Percentiles rank a stretch among this genome's conserved stretches.
Conservation (phyloP, 371 early-diverging fungal species). For the Fennellomyces sp. region DNA sequence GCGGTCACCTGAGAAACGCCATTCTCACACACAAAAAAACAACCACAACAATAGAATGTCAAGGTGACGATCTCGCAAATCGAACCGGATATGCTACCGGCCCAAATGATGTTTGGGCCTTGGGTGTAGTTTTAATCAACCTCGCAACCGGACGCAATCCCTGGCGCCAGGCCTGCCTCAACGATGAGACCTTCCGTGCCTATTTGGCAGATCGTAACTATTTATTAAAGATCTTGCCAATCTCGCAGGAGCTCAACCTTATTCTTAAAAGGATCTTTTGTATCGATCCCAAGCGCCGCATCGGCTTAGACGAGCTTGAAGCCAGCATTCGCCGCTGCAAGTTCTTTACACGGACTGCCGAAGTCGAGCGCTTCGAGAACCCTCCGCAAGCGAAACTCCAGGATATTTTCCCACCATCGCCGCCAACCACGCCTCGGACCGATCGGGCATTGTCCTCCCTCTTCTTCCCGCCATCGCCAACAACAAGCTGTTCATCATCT, state of each 20-base stretch:
- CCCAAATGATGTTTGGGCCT: slow-evolving; percentile 85
- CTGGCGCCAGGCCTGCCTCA: slow-evolving; percentile 75
- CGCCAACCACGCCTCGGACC: slow-evolving; percentile 1
- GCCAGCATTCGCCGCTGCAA: slow-evolving; percentile 58
- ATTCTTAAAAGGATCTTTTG: slow-evolving; percentile 78
- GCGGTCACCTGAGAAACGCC: background rate
- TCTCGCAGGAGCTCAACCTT: slow-evolving; percentile 71
- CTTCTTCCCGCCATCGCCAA: background rate
- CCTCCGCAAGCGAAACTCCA: background rate
- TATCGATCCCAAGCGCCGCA: slow-evolving; percentile 70
- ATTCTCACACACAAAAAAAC: too few species aligned
- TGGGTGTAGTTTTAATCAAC: slow-evolving; percentile 84
- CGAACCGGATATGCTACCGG: slow-evolving; percentile 68
- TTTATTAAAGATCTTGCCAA: slow-evolving; percentile 66
- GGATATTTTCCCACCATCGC: slow-evolving; percentile 7
- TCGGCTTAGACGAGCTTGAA: slow-evolving; percentile 66
- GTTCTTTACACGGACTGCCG: slow-evolving; percentile 55
- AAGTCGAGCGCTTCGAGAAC: slow-evolving; percentile 28
- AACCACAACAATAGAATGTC: slow-evolving; percentile 82
- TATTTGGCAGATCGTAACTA: slow-evolving; percentile 64
- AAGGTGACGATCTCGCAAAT: slow-evolving; percentile 59
- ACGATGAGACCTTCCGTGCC: slow-evolving; percentile 76
- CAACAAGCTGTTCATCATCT: background rate
- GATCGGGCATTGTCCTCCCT: background rate
- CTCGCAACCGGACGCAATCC: slow-evolving; percentile 78